Base-by-base conservation (phyloP, 2,329 filamentous ascomycete genomes). In the Cladosporium austrohemisphaericum region DNA sequence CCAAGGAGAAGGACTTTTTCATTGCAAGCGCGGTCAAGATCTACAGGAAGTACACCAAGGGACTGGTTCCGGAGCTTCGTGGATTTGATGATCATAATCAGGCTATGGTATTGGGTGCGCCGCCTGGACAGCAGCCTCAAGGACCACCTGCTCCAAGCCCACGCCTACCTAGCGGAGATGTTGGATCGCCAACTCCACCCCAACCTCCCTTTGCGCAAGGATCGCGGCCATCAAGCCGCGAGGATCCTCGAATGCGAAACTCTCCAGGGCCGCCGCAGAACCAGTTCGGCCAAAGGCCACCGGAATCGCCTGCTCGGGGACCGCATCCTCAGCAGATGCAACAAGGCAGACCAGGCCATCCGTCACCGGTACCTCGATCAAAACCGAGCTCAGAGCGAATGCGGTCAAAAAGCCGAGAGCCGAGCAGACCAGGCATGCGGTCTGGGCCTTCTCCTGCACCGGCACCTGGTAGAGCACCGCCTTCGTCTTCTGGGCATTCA, bases 1-100 rank as follows among this genome's bases (percentile, higher is more conserved):
- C 88, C 46, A 96, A 96, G 72, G 93, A 98, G 71, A 97, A 96
- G 76, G 92, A 95, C 65, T 97, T 97, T 71, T 98, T 98, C 69
- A 93, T 98, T 62, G 90, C 88, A 26, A 96, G 91, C 68, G 72
- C 97, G 59, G 83, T 97, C 64, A 98, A 97, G 70, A 96, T 98
- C 57, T 98, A 88, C 67, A 84, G 84, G 60, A 98, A 97, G 70
- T 98, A 97, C 65, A 97, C 93, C 1, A 87, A 88, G 22, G 92
- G 92, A 10, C 86, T 84, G 61, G 71, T 82, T 25, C 93, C 93
- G 2, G 80, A 86, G 51, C 76, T 98, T 44, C 74, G 80, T 49
- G 92, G 92, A 6, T 97, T 98, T 65, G 88, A 92, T 59, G 77
- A 81, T 44, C 80, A 78, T 52, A 90, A 96, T 70, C 74, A 85